Evolutionary conservation across 164 flowering plant genomes (phyloP), one percentile per base, ranked within the genome.

Genomic region (Protea cynaroides): DNA sequence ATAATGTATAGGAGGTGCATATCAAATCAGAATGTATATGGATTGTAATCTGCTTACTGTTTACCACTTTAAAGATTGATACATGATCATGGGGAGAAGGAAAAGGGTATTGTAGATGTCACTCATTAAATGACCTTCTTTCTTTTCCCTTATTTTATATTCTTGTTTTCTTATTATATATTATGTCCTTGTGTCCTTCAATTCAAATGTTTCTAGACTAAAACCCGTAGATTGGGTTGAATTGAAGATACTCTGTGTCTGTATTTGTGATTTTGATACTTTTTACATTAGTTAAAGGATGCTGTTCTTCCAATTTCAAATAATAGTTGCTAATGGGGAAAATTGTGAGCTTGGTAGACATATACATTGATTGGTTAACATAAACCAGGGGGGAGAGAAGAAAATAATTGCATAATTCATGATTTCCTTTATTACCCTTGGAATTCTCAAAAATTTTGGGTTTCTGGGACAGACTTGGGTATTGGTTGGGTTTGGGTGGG

Each of bases 91-190:
- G 56, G 65, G 22, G 57, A 69, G 57, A 59, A 57, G 65, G 62
- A 22, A 72, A 76, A 74, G 72, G 70, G 67, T 71, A 71, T 23
- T 64, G 78, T 59, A 64, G 60, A 46, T 78, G 81, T 78, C 82
- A 74, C 67, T 69, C 57, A 49, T 72, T 58, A 69, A 71, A 53
- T 72, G 72, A 68, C 69, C 65, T 61, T 53, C 19, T 56, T 65
- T 24, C 62, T 57, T 63, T 71, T 58, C 59, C 61, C 62, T 61
- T 61, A 65, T 40, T 40, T 49, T 55, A 51, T 4, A 37, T 37
- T 69, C 43, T 52, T 11, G 34, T 49, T 14, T 56, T 53, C 19
- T 63, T 65, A 52, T 24, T 49, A 13, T 66, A 21, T 62, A 55
- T 54, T 59, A 10, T 43, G 1, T 46, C 47, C 23, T 12, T 18